A percentile compares a stretch with the other conserved stretches of the same genome.
These are phyloP conservation scores for Castanea sativa DNA, from an alignment of 306 rosid genomes.

Conservation along the genomic window DNA sequence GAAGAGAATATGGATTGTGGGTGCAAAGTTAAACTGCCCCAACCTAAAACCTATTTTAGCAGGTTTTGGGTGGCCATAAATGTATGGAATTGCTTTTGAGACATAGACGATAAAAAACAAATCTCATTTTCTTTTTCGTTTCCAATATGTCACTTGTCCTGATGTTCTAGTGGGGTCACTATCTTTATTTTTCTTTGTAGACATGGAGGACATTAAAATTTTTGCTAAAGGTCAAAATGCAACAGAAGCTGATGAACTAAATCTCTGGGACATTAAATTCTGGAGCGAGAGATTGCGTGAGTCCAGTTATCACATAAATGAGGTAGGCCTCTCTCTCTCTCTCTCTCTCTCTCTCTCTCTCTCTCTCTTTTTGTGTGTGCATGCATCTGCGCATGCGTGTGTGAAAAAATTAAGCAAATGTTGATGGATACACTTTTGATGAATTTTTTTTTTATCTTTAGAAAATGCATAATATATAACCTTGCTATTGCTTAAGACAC, in stretches of 20 bases:
- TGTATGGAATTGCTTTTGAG: background rate
- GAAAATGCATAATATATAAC: background rate
- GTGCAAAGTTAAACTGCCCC: background rate
- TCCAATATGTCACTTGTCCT: background rate
- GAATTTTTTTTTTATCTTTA: background rate
- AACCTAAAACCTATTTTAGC: background rate
- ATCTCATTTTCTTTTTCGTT: background rate
- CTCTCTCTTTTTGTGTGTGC: background rate
- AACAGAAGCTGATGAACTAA: slow-evolving; percentile 70
- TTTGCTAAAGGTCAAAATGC: slow-evolving; percentile 73
- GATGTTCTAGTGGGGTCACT: background rate
- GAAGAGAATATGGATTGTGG: background rate
- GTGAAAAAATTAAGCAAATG: background rate
- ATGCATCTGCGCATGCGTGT: background rate
- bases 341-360: slow-evolving; percentile 4
- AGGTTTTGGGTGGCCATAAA: background rate
- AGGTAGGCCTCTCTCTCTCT: slow-evolving; percentile 49
- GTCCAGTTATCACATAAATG: slow-evolving; percentile 86
- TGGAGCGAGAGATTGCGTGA: slow-evolving; percentile 99
- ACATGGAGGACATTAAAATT: slow-evolving; percentile 67
- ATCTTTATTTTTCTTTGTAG: slow-evolving; percentile 39
- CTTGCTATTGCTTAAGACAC: background rate
- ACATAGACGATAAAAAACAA: background rate
- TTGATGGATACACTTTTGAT: background rate
- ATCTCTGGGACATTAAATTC: slow-evolving; percentile 83